Evolutionary conservation across 75 land plant species (phyloP).

Genomic region (Pinus taeda): DNA sequence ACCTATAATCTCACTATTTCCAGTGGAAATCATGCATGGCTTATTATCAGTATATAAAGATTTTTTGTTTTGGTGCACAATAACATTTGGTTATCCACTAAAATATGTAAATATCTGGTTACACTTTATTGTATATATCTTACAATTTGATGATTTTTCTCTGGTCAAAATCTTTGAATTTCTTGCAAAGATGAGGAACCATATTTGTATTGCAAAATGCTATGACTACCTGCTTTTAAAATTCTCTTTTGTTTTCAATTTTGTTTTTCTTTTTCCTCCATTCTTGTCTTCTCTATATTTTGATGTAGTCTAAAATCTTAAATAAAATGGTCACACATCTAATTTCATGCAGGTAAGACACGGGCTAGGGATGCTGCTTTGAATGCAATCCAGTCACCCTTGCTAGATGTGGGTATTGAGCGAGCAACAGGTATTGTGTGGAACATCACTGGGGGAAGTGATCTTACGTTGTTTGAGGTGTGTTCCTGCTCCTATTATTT

Average conservation of each 20-base stretch:
- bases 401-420: slow-evolving; percentile 94
- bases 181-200: neutral
- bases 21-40: neutral
- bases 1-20: neutral
- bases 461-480: slow-evolving; percentile 92
- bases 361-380: slow-evolving; percentile 98
- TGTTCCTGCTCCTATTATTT: neutral
- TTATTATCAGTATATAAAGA: neutral
- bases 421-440: slow-evolving; percentile 98
- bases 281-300: neutral
- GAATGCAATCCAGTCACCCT: slow-evolving; percentile 96
- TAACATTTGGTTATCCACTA: neutral
- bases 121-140: neutral
- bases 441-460: slow-evolving; percentile 98
- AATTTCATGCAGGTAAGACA: slow-evolving; percentile 68
- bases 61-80: neutral
- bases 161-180: neutral
- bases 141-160: neutral
- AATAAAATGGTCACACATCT: neutral
- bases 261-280: neutral
- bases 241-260: neutral
- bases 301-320: neutral
- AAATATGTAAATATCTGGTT: neutral
- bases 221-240: neutral
- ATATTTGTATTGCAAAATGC: neutral